Conservation (phyloP, 768 basidiomycete species). For the Mrakia hoshinonis region DNA sequence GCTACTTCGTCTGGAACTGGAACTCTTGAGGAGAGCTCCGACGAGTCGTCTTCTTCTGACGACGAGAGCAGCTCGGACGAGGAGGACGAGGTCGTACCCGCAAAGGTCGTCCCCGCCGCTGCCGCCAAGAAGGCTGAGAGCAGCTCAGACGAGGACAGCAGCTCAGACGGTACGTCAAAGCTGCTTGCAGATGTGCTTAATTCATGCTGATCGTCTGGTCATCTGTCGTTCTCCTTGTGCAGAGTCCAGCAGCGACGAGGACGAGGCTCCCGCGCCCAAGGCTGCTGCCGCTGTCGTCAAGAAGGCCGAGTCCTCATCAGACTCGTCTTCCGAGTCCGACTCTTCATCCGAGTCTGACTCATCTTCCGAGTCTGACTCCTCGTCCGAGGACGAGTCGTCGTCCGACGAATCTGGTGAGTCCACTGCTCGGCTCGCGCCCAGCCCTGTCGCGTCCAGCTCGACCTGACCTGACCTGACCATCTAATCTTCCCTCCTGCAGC, state of each 20-base stretch:
- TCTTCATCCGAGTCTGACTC: conserved; percentile 8
- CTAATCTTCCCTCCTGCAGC: not conserved
- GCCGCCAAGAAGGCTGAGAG: conserved; percentile 8
- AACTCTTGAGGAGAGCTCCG: conserved; percentile 1
- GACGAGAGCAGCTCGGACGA: conserved; percentile 9
- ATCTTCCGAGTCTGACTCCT: conserved; percentile 28
- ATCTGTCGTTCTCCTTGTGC: not conserved
- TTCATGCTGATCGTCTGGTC: not conserved
- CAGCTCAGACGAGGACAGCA: conserved; percentile 8
- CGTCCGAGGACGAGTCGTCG: conserved; percentile 27
- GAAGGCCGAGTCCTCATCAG: conserved; percentile 2
- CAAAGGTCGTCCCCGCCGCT: not conserved
- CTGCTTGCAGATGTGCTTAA: not conserved
- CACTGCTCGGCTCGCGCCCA: no score
- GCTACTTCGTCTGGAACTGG: not conserved
- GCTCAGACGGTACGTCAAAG: not conserved
- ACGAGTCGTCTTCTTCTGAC: not conserved
- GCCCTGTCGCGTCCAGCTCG: not conserved
- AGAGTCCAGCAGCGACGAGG: conserved; percentile 4
- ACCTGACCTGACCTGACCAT: not conserved
- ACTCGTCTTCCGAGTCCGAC: not conserved
- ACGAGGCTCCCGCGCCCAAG: conserved; percentile 2
- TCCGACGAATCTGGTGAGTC: conserved; percentile 12
- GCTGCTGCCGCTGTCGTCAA: conserved; percentile 9
- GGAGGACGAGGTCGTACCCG: conserved; percentile 7